phyloP scores from a whole-genome alignment of 768 basidiomycete species.

The Mycena haematopus region DNA sequence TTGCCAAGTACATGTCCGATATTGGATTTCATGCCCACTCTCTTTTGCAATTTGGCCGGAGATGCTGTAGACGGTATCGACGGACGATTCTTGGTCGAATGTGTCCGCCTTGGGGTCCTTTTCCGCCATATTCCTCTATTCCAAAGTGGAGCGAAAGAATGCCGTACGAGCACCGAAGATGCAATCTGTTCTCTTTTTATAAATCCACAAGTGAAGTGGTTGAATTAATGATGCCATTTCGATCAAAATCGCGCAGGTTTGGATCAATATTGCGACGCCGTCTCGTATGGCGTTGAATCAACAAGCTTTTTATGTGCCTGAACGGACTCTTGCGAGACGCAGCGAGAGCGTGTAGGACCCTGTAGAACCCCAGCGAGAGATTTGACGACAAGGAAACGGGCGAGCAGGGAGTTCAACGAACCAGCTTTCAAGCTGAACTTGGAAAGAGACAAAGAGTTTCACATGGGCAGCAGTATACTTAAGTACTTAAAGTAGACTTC shows the following conservation, averaged over 20 bases:
- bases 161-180: too few relatives aligned
- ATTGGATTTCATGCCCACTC: slow-evolving; percentile 42
- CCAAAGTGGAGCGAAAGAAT: not conserved
- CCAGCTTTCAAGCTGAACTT: too few relatives aligned
- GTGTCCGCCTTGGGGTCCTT: slow-evolving; percentile 6
- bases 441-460: too few relatives aligned
- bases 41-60: slow-evolving; percentile 35
- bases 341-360: too few relatives aligned
- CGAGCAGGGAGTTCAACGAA: too few relatives aligned
- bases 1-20: slow-evolving; percentile 54
- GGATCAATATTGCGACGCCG: not conserved
- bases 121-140: slow-evolving; percentile 5
- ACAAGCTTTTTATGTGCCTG: not conserved
- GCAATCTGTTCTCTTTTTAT: too few relatives aligned
- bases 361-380: too few relatives aligned
- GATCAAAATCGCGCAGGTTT: not conserved
- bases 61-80: slow-evolving; percentile 21
- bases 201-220: too few relatives aligned
- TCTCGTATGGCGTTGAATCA: not conserved
- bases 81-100: slow-evolving; percentile 22
- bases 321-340: too few relatives aligned
- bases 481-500: too few relatives aligned
- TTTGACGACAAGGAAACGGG: too few relatives aligned
- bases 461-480: too few relatives aligned
- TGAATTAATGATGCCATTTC: not conserved